A percentile compares a stretch with the other conserved stretches of the same genome.
phyloP scores from a whole-genome alignment of 2,329 filamentous ascomycete genomes.

The Hymenoscyphus fructigenus region DNA sequence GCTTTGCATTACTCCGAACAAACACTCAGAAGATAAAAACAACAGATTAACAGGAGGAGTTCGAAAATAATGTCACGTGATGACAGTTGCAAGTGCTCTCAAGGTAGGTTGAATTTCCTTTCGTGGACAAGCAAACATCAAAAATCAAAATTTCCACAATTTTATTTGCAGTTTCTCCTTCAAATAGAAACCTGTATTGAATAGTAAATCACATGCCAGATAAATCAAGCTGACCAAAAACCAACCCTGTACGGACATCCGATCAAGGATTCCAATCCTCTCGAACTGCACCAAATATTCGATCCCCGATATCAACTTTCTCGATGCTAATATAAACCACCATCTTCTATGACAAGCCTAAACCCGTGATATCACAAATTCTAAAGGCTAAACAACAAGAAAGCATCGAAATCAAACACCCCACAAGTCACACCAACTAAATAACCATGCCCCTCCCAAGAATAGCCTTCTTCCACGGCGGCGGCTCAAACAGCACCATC shows the following conservation, averaged over 20 bases:
- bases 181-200: no score
- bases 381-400: neutral
- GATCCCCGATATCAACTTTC: neutral
- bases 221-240: neutral
- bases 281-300: neutral
- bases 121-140: no score
- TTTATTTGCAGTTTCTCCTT: no score
- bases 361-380: neutral
- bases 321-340: neutral
- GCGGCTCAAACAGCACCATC: conserved; percentile 24
- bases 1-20: no score
- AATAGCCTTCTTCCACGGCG: conserved; percentile 29
- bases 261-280: neutral
- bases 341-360: neutral
- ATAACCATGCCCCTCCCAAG: conserved; percentile 14
- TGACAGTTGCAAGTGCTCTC: no score
- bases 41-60: no score
- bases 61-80: no score
- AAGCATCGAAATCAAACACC: neutral
- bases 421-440: neutral
- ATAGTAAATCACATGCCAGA: neutral
- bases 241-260: neutral
- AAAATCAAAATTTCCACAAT: no score
- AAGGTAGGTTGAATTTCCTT: no score
- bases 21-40: no score